Conservation (phyloP, 2,329 filamentous ascomycete genomes). For the Beauveria caledonica region DNA sequence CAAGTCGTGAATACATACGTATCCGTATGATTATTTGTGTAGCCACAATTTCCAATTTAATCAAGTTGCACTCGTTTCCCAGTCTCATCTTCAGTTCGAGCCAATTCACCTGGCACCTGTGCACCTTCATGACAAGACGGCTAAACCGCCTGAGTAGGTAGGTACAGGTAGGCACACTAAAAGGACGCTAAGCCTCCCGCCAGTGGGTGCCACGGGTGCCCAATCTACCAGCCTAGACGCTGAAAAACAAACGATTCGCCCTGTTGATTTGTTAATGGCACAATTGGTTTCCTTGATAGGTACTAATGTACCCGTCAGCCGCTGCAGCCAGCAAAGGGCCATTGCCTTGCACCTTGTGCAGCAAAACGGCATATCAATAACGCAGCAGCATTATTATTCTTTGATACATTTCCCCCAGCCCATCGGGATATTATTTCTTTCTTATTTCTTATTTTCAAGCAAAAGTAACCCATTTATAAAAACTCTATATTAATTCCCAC, state of each 20-base stretch:
- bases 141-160: no score
- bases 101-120: no score
- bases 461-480: background rate
- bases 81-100: no score
- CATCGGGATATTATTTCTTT: background rate
- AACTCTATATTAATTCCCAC: background rate
- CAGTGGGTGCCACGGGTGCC: background rate
- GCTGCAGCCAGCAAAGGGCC: background rate
- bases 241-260: background rate
- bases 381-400: no score
- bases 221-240: background rate
- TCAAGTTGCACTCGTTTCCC: no score
- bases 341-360: background rate
- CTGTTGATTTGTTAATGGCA: background rate
- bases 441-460: background rate
- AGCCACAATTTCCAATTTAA: no score
- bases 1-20: no score
- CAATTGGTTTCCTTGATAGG: background rate
- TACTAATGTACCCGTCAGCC: background rate
- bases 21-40: no score
- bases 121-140: no score
- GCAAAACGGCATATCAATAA: no score
- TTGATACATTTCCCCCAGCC: background rate
- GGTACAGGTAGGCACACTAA: no score
- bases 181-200: no score